These are phyloP conservation scores for Suhomyces atakaporum DNA, from an alignment of 1,139 yeast species.

Conservation along the genomic window DNA sequence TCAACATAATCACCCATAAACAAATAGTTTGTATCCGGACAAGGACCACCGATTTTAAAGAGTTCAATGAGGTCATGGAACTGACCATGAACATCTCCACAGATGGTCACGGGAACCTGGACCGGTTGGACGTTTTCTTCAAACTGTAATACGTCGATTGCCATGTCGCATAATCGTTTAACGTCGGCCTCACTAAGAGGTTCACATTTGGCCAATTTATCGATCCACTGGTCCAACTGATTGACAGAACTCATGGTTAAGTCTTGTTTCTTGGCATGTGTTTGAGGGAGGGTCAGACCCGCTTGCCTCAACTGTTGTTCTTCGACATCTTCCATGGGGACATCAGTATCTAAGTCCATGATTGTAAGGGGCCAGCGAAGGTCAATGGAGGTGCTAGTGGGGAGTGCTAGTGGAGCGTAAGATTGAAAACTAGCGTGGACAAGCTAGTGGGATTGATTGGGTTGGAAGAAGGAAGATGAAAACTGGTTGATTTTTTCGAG, in stretches of 20 bases:
- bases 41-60: conserved; percentile 86
- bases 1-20: conserved; percentile 93
- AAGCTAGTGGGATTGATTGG: conserved; percentile 10
- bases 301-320: conserved; percentile 43
- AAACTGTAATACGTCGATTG: conserved; percentile 86
- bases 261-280: conserved; percentile 28
- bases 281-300: too few relatives aligned
- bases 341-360: conserved; percentile 70
- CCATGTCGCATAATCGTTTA: conserved; percentile 78
- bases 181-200: conserved; percentile 84
- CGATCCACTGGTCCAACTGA: conserved; percentile 89
- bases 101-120: conserved; percentile 92
- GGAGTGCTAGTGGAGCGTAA: conserved; percentile 4
- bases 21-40: conserved; percentile 75
- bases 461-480: conserved; percentile 8
- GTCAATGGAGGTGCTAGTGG: too few relatives aligned
- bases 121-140: conserved; percentile 96
- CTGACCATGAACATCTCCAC: conserved; percentile 99
- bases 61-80: conserved; percentile 89
- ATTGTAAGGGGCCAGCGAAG: too few relatives aligned
- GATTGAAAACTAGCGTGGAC: conserved; percentile 8
- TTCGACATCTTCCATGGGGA: conserved; percentile 70
- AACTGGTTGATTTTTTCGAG: conserved; percentile 10
- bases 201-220: conserved; percentile 73
- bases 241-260: conserved; percentile 41